Evolutionary conservation across 2,329 filamentous ascomycete genomes (phyloP), one percentile per base, ranked within the genome.

Genomic region (Aureobasidium sp.): DNA sequence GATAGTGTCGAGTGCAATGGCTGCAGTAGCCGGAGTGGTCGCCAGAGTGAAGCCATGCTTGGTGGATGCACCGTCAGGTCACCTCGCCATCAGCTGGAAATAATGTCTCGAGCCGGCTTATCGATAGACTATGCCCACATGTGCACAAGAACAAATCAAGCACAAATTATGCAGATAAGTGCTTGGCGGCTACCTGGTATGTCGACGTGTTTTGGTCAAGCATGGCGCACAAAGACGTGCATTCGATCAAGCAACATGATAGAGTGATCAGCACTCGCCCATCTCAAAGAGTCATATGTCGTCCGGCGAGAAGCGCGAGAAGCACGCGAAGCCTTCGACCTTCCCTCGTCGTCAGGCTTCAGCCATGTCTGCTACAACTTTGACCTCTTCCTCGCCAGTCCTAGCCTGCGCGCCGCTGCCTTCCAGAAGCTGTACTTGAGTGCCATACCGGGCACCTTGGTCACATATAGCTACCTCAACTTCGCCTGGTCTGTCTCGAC

Each of bases 401-500:
- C 76, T 78, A 84, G 84, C 36, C 82, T 80, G 29, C 84, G 84
- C 74, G 84, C 84, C 27, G 77, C 81, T 51, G 81, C 81, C 52
- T 76, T 87, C 8, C 79, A 83, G 68, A 82, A 84, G 66, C 78
- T 87, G 65, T 87, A 85, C 74, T 75, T 77, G 60, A 78, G 84
- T 64, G 84, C 85, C 17, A 77, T 86, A 25, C 77, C 79, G 12
- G 81, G 84, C 64, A 83, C 84, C 0, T 71, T 87, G n/a, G 80
- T 82, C 65, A 83, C 83, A 57, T 85, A 83, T 71, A 83, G 79
- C 11, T 82, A 85, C 70, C 75, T 77, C 53, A 86, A 86, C 67
- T 87, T 87, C 70, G 78, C 82, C 0, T 75, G 82, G 27, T 87
- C 85, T 68, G 87, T 87, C 66, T 84, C 85, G 0, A 87, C 85